These are phyloP conservation scores for Asclepias syriaca DNA, from an alignment of 257 asterid species.

Conservation along the genomic window DNA sequence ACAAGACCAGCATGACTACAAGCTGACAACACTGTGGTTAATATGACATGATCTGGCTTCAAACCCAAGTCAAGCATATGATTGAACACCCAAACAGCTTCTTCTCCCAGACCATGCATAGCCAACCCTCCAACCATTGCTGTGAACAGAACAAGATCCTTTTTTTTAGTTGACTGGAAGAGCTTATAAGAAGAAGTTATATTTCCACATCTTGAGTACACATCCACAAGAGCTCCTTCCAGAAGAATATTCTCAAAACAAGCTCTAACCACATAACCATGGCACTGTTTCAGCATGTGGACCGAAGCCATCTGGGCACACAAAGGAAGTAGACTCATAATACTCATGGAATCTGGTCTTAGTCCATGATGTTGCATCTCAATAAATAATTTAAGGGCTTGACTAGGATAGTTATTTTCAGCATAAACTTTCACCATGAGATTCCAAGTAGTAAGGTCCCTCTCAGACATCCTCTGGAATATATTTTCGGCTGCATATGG, in stretches of 20 bases:
- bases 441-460: slow-evolving; percentile 67
- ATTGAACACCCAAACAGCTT: slow-evolving; percentile 47
- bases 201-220: slow-evolving; percentile 74
- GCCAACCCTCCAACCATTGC: slow-evolving; percentile 89
- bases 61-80: slow-evolving; percentile 54
- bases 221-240: slow-evolving; percentile 56
- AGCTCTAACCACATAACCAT: slow-evolving; percentile 47
- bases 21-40: slow-evolving; percentile 74
- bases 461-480: slow-evolving; percentile 50
- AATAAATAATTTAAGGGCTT: slow-evolving; percentile 48
- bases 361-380: slow-evolving; percentile 46
- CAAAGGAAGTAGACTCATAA: slow-evolving; percentile 61
- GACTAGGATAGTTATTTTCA: slow-evolving; percentile 45
- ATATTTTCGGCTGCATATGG: slow-evolving; percentile 40
- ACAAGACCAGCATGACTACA: slow-evolving; percentile 81
- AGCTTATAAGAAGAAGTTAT: slow-evolving; percentile 50
- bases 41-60: slow-evolving; percentile 62
- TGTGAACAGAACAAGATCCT: slow-evolving; percentile 67
- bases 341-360: slow-evolving; percentile 60
- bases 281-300: slow-evolving; percentile 68
- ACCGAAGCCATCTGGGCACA: slow-evolving; percentile 66
- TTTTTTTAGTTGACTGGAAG: slow-evolving; percentile 46
- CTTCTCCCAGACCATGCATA: slow-evolving; percentile 74
- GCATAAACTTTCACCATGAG: slow-evolving; percentile 63
- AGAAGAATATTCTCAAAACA: slow-evolving; percentile 51